These are phyloP conservation scores for Boletus fagicola DNA, from an alignment of 768 basidiomycete species.

Conservation along the genomic window DNA sequence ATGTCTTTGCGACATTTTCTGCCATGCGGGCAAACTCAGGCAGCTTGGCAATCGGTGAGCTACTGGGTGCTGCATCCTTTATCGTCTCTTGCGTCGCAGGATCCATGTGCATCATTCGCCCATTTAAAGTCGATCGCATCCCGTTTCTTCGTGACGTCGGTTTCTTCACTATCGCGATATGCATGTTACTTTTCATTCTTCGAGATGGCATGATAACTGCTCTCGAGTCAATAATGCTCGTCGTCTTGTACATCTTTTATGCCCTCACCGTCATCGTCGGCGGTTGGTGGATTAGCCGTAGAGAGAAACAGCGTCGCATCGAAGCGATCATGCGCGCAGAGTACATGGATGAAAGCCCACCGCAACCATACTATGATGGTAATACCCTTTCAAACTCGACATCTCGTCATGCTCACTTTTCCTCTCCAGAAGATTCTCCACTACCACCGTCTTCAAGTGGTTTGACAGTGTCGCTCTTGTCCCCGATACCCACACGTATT, in stretches of 20 bases:
- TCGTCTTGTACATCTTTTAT: conserved; percentile 75
- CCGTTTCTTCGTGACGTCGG: conserved; percentile 93
- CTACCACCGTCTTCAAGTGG: conserved; percentile 1
- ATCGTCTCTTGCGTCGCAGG: conserved; percentile 96
- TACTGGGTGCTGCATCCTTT: conserved; percentile 93
- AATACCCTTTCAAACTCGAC: conserved; percentile 39
- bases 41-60: conserved; percentile 88
- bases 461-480: conserved; percentile 21
- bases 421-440: conserved; percentile 11
- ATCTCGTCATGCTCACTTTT: conserved; percentile 5
- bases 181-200: conserved; percentile 72
- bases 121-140: conserved; percentile 76
- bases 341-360: conserved; percentile 46
- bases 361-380: conserved; percentile 60
- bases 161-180: conserved; percentile 86
- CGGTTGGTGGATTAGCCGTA: conserved; percentile 70
- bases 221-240: conserved; percentile 71
- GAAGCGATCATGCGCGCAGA: conserved; percentile 59
- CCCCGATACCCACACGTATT: conserved; percentile 36
- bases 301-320: conserved; percentile 43
- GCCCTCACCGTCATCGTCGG: conserved; percentile 72
- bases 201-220: conserved; percentile 67
- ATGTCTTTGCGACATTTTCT: conserved; percentile 94
- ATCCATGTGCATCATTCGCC: conserved; percentile 96
- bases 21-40: conserved; percentile 86